A percentile compares a stretch with the other conserved stretches of the same genome.
Conservation (phyloP, 257 asterid species). For the Gentiana dahurica region DNA sequence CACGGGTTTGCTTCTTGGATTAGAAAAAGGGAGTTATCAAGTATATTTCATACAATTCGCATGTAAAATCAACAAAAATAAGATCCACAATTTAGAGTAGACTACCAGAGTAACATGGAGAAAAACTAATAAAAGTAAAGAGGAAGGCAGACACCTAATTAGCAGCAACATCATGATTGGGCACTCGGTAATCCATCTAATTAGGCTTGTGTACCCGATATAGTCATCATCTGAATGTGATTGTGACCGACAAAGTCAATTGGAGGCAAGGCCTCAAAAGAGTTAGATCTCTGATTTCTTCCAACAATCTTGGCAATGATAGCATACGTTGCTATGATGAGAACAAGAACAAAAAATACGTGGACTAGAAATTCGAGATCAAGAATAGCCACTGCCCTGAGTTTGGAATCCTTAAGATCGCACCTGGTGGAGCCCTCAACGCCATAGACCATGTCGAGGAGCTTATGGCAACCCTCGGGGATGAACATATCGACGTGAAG, state of each 20-base stretch:
- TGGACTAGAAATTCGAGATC: slow-evolving; percentile 67
- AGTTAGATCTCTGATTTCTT: slow-evolving; percentile 47
- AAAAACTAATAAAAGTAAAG: too few relatives aligned
- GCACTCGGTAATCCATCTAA: background rate
- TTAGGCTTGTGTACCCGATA: slow-evolving; percentile 85
- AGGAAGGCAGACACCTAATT: too few relatives aligned
- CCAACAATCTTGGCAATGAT: slow-evolving; percentile 50
- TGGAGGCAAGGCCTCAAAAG: slow-evolving; percentile 66
- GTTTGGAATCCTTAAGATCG: slow-evolving; percentile 83
- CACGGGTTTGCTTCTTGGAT: too few relatives aligned
- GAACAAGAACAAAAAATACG: slow-evolving; percentile 46
- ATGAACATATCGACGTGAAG: slow-evolving; percentile 85
- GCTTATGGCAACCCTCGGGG: slow-evolving; percentile 94
- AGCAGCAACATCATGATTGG: too few relatives aligned
- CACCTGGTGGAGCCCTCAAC: slow-evolving; percentile 94
- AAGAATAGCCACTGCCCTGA: slow-evolving; percentile 72
- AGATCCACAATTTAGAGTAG: too few relatives aligned
- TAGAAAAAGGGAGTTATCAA: too few relatives aligned
- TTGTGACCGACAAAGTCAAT: slow-evolving; percentile 49
- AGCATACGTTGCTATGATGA: slow-evolving; percentile 42
- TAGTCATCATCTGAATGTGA: slow-evolving; percentile 82
- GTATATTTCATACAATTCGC: too few relatives aligned
- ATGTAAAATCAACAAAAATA: too few relatives aligned
- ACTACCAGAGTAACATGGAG: too few relatives aligned
- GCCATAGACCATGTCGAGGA: slow-evolving; percentile 76